These are phyloP conservation scores for Pythium pyrilobum DNA, from an alignment of 352 stramenopile species.

Conservation along the genomic window DNA sequence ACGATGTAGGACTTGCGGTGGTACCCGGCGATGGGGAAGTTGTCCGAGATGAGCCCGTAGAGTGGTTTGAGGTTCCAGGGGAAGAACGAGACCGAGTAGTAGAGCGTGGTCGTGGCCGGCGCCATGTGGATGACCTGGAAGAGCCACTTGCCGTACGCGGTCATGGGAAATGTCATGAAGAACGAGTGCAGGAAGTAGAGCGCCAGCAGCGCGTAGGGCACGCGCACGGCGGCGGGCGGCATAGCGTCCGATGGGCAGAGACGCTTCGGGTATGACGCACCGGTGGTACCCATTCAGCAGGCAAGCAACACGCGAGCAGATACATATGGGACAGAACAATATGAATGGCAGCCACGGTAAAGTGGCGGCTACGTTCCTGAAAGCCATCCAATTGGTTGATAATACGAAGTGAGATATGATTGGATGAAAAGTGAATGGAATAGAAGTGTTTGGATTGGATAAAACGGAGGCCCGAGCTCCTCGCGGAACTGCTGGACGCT, in stretches of 20 bases:
- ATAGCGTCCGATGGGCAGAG: not conserved
- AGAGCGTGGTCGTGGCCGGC: conserved; percentile 68
- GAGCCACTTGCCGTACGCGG: conserved; percentile 70
- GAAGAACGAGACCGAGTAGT: conserved; percentile 81
- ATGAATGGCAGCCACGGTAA: conserved; percentile 8
- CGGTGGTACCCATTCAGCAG: no score
- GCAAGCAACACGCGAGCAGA: not conserved
- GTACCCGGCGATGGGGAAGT: conserved; percentile 65
- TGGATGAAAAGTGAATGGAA: conserved; percentile 15
- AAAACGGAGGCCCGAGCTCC: conserved; percentile 9
- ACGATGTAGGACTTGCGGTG: conserved; percentile 82
- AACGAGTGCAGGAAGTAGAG: conserved; percentile 81
- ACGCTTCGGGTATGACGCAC: not conserved
- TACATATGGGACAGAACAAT: conserved; percentile 15
- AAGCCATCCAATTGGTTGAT: conserved; percentile 27
- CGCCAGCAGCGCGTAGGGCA: conserved; percentile 52
- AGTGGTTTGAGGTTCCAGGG: conserved; percentile 85
- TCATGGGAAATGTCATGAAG: conserved; percentile 73
- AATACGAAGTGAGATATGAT: not conserved
- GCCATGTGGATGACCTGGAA: conserved; percentile 75
- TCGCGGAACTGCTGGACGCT: conserved; percentile 24
- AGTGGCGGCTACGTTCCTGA: conserved; percentile 8
- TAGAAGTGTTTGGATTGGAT: conserved; percentile 19
- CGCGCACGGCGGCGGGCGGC: conserved; percentile 9
- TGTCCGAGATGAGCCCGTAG: conserved; percentile 75